These are phyloP conservation scores for Lachnellula suecica DNA, from an alignment of 2,329 filamentous ascomycete genomes.

Conservation along the genomic window DNA sequence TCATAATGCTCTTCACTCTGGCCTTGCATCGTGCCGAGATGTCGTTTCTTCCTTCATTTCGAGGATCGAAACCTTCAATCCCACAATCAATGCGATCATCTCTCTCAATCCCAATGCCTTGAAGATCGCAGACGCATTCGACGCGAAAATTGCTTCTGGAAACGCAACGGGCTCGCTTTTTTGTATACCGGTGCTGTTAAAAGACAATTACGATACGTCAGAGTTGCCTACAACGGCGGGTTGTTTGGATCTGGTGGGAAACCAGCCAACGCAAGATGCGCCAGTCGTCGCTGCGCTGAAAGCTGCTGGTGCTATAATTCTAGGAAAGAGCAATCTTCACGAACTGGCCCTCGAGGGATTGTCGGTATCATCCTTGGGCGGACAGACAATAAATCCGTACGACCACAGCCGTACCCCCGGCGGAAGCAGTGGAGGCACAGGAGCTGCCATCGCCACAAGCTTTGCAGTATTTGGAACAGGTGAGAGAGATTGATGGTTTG, in stretches of 20 bases:
- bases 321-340: conserved; percentile 84
- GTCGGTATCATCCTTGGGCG: conserved; percentile 60
- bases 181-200: conserved; percentile 61
- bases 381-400: conserved; percentile 67
- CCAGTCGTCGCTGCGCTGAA: conserved; percentile 55
- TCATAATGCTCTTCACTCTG: conserved; percentile 53
- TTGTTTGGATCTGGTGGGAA: conserved; percentile 47
- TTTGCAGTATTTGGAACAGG: conserved; percentile 59
- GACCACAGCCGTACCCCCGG: conserved; percentile 64
- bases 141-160: conserved; percentile 43
- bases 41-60: conserved; percentile 37
- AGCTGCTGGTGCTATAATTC: conserved; percentile 71
- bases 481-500: neutral
- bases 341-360: conserved; percentile 70
- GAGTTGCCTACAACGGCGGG: conserved; percentile 57
- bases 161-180: conserved; percentile 54
- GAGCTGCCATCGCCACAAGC: conserved; percentile 54
- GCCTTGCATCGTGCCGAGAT: conserved; percentile 31
- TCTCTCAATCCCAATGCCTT: conserved; percentile 38
- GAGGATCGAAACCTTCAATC: conserved; percentile 57
- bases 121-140: conserved; percentile 47
- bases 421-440: conserved; percentile 62
- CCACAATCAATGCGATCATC: conserved; percentile 53
- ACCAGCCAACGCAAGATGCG: conserved; percentile 45
- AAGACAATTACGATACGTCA: conserved; percentile 50